A percentile compares a stretch with the other conserved stretches of the same genome.
These are phyloP conservation scores for Sechiopsis laciniata DNA, from an alignment of 306 rosid species.

Conservation along the genomic window DNA sequence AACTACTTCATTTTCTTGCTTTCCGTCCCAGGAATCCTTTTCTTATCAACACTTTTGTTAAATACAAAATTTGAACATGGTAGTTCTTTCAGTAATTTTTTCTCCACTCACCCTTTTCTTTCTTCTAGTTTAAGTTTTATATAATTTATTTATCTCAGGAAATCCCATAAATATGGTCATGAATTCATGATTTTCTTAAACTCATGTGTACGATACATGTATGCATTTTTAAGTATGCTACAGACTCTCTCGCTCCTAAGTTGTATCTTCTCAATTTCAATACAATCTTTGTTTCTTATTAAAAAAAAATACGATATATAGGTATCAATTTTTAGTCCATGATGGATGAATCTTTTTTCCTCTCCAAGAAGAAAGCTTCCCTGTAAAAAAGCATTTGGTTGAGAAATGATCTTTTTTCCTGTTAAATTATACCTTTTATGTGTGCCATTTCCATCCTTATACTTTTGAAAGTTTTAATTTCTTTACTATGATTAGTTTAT, in stretches of 20 bases:
- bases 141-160: not conserved
- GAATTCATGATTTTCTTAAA: not conserved
- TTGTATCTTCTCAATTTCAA: no score
- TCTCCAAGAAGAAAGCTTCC: not conserved
- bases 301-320: not conserved
- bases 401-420: not conserved
- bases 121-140: constrained; percentile 9
- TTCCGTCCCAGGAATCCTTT: not conserved
- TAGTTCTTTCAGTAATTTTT: not conserved
- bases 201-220: not conserved
- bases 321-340: constrained; percentile 4
- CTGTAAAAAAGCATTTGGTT: constrained; percentile 2
- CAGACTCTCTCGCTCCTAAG: no score
- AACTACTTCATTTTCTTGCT: constrained; percentile 3
- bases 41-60: not conserved
- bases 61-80: not conserved
- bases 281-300: no score
- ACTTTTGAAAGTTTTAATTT: not conserved
- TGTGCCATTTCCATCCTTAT: not conserved
- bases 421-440: not conserved
- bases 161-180: not conserved
- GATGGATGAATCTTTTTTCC: not conserved
- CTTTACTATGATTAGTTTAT: not conserved
- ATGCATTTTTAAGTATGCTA: not conserved
- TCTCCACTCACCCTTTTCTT: not conserved